phyloP scores from a whole-genome alignment of 805 yeast species.

The Lipomyces mesembrius region DNA sequence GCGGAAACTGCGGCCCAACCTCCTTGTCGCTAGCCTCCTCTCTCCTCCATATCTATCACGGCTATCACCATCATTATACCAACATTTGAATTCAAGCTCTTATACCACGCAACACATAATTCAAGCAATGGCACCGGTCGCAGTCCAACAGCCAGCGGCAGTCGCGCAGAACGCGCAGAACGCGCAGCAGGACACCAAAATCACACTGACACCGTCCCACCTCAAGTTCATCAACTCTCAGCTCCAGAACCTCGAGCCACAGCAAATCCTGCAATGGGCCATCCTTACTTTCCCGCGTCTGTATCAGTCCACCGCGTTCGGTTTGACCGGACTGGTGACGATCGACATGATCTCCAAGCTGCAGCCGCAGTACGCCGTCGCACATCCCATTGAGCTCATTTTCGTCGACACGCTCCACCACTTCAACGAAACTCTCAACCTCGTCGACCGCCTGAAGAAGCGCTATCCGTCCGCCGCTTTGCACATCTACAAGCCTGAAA shows the following conservation, averaged over 20 bases:
- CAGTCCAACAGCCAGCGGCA: conserved; percentile 8
- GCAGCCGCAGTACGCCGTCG: conserved; percentile 39
- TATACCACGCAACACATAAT: not conserved
- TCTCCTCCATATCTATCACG: not conserved
- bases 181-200: conserved; percentile 15
- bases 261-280: conserved; percentile 82
- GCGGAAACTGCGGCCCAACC: not conserved
- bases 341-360: conserved; percentile 76
- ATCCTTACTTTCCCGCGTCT: conserved; percentile 78
- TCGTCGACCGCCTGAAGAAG: conserved; percentile 61
- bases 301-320: conserved; percentile 93
- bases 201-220: conserved; percentile 56
- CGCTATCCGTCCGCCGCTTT: conserved; percentile 61
- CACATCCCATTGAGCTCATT: conserved; percentile 66
- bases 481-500: conserved; percentile 70
- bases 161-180: not conserved
- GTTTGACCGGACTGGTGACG: conserved; percentile 87
- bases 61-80: not conserved
- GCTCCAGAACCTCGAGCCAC: conserved; percentile 62
- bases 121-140: conserved; percentile 29
- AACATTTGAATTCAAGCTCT: not conserved
- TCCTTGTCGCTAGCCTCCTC: not conserved
- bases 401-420: conserved; percentile 91
- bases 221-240: conserved; percentile 67
- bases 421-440: conserved; percentile 87